Base-by-base conservation (phyloP, 1,284 basidiomycete genomes). In the Ganoderma boninense region DNA sequence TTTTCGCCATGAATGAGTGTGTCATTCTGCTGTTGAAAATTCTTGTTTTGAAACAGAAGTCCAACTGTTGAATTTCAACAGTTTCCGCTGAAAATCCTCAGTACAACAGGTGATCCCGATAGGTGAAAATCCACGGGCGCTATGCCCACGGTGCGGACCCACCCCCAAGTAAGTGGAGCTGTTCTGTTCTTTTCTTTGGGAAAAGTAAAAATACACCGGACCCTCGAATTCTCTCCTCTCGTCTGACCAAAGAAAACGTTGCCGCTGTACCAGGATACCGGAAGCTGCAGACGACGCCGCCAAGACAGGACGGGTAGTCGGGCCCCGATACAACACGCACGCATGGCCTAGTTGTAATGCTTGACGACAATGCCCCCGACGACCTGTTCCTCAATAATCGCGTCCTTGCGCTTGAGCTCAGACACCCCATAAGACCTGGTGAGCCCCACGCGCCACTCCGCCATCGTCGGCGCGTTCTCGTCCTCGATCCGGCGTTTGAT, bases 311-410 rank as follows among this genome's bases (percentile, higher is more conserved):
- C 11, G 20, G n/a, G 46, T 2, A 10, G 46, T n/a, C 46, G 23
- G 1, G 1, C 10, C 46, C n/a, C 46, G 10, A n/a, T 13, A n/a
- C 46, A 23, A 54, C 10, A 54, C 23, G 6, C 49, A 52, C 4
- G 3, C 4, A 26, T 13, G 13, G 23, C 38, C 52, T 18, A 86
- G 66, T 80, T 86, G 75, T 83, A 86, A 66, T 86, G 84, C 71
- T 80, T 82, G 11, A 86, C 84, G 18, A 85, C 68, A 1, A 85
- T 75, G 2, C 85, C 85, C 11, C 79, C 80, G 65, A 86, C 78
- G 18, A 81, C 60, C 69, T 86, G 84, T 72, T 84, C 84, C 69
- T 86, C 84, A 0, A 83, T 76, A 0, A 78, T 77, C 5, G 74
- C 74, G 52, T 82, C 80, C 61, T 75, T 75, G 35, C 75, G 78